Conservation (phyloP, 2,329 filamentous ascomycete species). For the Cladophialophora psammophila region DNA sequence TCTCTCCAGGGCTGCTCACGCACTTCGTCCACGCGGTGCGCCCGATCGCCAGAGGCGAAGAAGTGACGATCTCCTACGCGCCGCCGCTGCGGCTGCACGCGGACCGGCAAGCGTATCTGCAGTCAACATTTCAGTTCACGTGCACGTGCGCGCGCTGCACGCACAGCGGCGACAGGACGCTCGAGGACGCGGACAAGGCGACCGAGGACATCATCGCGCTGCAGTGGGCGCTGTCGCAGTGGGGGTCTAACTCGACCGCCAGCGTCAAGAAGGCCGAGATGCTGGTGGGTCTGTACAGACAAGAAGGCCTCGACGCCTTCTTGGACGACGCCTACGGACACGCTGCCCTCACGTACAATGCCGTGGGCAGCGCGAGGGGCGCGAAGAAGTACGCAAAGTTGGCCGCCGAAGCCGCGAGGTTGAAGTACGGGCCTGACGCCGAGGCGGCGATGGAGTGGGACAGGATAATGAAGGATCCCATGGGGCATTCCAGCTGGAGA, state of each 20-base stretch:
- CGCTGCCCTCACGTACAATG: constrained; percentile 36
- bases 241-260: constrained; percentile 30
- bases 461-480: constrained; percentile 25
- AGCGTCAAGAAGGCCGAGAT: constrained; percentile 33
- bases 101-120: constrained; percentile 27
- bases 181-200: constrained; percentile 25
- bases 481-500: constrained; percentile 33
- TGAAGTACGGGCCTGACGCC: constrained; percentile 29
- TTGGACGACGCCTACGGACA: constrained; percentile 36
- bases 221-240: constrained; percentile 30
- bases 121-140: constrained; percentile 31
- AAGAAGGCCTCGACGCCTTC: constrained; percentile 33
- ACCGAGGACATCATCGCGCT: constrained; percentile 31
- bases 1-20: constrained; percentile 27
- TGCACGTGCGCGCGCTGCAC: constrained; percentile 35
- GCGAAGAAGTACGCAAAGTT: constrained; percentile 35
- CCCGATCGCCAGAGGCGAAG: constrained; percentile 83
- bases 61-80: constrained; percentile 89
- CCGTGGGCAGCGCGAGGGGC: constrained; percentile 29
- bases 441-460: constrained; percentile 27
- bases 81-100: constrained; percentile 23
- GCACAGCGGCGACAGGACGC: neutral
- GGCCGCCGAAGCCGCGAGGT: constrained; percentile 27
- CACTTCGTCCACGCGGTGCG: constrained; percentile 52
- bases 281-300: constrained; percentile 29